Evolutionary conservation across 202 grass and related monocot genomes (phyloP).

Genomic region (Tripidium arundinaceum): DNA sequence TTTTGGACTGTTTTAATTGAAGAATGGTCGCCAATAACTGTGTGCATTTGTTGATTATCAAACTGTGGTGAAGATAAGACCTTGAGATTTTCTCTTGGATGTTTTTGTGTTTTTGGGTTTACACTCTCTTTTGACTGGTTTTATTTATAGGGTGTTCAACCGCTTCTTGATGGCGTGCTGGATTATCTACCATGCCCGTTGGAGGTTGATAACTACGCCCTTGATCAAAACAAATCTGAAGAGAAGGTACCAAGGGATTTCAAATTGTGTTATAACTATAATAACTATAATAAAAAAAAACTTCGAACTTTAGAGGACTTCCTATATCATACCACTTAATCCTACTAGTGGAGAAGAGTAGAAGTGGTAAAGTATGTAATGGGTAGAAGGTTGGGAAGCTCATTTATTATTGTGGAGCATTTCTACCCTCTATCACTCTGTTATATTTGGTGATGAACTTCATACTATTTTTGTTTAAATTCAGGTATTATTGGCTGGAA

Average conservation of each 20-base stretch:
- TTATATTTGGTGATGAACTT: constrained; percentile 17
- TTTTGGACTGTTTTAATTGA: background rate
- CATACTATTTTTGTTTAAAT: background rate
- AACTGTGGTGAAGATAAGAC: background rate
- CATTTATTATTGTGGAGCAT: background rate
- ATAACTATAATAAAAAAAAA: background rate
- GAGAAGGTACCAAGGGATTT: constrained; percentile 65
- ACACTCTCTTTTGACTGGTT: constrained; percentile 30
- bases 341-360: background rate
- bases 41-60: background rate
- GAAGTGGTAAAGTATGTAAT: constrained; percentile 7
- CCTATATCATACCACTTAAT: constrained; percentile 13
- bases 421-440: background rate
- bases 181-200: constrained; percentile 83
- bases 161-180: constrained; percentile 89
- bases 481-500: constrained; percentile 78
- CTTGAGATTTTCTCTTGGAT: background rate
- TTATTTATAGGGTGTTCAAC: constrained; percentile 84
- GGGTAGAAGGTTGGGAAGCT: background rate
- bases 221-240: constrained; percentile 95
- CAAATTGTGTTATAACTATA: constrained; percentile 17
- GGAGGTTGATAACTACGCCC: constrained; percentile 87
- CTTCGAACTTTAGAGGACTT: constrained; percentile 8
- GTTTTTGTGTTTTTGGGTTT: constrained; percentile 5
- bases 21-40: background rate